Evolutionary conservation across 2,329 filamentous ascomycete genomes (phyloP).

Genomic region (Ascocoryne sarcoides): DNA sequence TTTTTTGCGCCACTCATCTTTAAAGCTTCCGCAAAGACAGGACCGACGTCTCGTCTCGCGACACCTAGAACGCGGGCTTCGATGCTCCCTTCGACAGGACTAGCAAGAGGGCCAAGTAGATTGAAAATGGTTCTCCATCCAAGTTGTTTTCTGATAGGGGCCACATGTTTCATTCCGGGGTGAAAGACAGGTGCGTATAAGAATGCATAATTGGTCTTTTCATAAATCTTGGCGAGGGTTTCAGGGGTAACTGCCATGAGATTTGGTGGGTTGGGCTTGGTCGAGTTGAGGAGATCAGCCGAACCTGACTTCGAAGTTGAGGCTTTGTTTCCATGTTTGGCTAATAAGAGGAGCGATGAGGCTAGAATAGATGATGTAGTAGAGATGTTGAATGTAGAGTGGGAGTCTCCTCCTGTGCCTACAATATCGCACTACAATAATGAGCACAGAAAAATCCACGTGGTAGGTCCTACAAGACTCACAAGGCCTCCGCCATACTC

Average conservation of each 20-base stretch:
- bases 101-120: conserved; percentile 83
- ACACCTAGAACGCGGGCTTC: conserved; percentile 94
- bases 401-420: conserved; percentile 89
- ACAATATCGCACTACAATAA: conserved; percentile 71
- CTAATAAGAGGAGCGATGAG: conserved; percentile 73
- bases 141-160: conserved; percentile 75
- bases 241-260: conserved; percentile 65
- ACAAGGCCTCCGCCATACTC: conserved; percentile 77
- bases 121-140: conserved; percentile 98
- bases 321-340: conserved; percentile 93
- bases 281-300: conserved; percentile 77
- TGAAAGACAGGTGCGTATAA: conserved; percentile 95
- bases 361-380: conserved; percentile 91
- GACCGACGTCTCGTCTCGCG: conserved; percentile 76
- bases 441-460: conserved; percentile 7
- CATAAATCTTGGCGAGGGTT: conserved; percentile 66
- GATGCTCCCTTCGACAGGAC: conserved; percentile 75
- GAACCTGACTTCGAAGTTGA: conserved; percentile 94
- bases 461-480: conserved; percentile 30
- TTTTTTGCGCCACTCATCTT: conserved; percentile 68
- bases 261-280: conserved; percentile 62
- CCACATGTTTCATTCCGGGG: conserved; percentile 85
- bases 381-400: conserved; percentile 97
- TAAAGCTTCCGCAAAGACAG: conserved; percentile 81
- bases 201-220: conserved; percentile 82